phyloP scores from a whole-genome alignment of 1,284 basidiomycete genomes.

The Chalciporus piperatoides region DNA sequence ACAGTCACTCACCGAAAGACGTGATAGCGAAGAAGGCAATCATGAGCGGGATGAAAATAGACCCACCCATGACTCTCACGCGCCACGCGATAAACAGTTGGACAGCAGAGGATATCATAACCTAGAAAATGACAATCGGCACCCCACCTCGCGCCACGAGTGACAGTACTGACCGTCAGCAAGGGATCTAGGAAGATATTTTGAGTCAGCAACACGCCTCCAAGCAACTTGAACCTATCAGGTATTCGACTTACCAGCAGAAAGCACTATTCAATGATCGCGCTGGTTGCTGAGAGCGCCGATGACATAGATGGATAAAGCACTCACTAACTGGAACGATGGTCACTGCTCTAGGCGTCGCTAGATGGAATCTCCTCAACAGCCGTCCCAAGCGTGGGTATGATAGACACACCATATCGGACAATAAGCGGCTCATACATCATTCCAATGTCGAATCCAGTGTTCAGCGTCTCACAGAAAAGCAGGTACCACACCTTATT shows the following conservation, averaged over 20 bases:
- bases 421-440: constrained; percentile 44
- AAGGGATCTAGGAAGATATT: constrained; percentile 13
- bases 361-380: constrained; percentile 5
- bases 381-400: not conserved
- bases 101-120: constrained; percentile 46
- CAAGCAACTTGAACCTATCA: not conserved
- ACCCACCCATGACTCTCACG: constrained; percentile 42
- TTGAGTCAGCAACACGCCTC: not conserved
- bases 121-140: constrained; percentile 28
- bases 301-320: not conserved
- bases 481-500: constrained; percentile 41
- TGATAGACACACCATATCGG: constrained; percentile 33
- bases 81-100: constrained; percentile 54
- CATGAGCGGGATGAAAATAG: constrained; percentile 35
- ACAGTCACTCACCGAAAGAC: constrained; percentile 35
- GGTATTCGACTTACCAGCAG: constrained; percentile 28
- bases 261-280: constrained; percentile 27
- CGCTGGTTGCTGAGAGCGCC: not conserved
- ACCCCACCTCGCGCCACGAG: not conserved
- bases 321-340: constrained; percentile 14
- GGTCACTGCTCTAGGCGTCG: not conserved
- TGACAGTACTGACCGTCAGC: constrained; percentile 12
- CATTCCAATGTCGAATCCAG: constrained; percentile 41
- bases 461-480: constrained; percentile 41
- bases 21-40: constrained; percentile 38